Evolutionary conservation across 805 yeast genomes (phyloP), one percentile per base, ranked within the genome.

Genomic region (Yarrowia hollandica): DNA sequence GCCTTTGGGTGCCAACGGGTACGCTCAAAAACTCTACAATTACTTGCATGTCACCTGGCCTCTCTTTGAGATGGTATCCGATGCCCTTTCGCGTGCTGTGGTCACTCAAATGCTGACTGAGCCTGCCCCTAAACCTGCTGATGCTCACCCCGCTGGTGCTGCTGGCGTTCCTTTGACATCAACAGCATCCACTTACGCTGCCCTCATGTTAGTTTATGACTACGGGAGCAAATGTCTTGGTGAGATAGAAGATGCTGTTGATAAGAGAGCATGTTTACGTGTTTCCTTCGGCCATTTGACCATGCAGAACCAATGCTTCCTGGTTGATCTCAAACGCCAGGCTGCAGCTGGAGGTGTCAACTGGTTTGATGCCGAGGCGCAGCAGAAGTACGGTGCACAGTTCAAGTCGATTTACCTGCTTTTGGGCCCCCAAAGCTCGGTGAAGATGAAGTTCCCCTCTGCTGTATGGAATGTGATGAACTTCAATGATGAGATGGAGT

Each of bases 11-110:
- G 39, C 38, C 16, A 48, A 22, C 16, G 55, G 55, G 21, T 31
- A 48, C 30, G 28, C 55, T 11, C 55, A 48, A n/a, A 30, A 33
- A 30, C 55, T 48, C 15, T 48, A 48, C 39, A 48, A 48, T 33
- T 48, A 48, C 25, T 23, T 48, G 30, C 55, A 48, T 48, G 39
- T 48, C 34, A 48, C 55, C 5, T 48, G 55, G 55, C 55, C 55
- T 7, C 39, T 48, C 10, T 48, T 48, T 12, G 55, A 48, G 39
- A 48, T 48, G 55, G 39, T 48, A 0, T 48, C 55, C 7, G 55
- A 48, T 22, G 55, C 55, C 7, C 39, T 48, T 7, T 48, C 55
- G 6, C 28, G 55, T 5, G 55, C 55, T 8, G 55, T 48, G 2
- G 39, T 48, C 22, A 48, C 55, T 15, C 39, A 33, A 14, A 48